phyloP scores from a whole-genome alignment of 257 asterid species.

The Solanum dulcamara region DNA sequence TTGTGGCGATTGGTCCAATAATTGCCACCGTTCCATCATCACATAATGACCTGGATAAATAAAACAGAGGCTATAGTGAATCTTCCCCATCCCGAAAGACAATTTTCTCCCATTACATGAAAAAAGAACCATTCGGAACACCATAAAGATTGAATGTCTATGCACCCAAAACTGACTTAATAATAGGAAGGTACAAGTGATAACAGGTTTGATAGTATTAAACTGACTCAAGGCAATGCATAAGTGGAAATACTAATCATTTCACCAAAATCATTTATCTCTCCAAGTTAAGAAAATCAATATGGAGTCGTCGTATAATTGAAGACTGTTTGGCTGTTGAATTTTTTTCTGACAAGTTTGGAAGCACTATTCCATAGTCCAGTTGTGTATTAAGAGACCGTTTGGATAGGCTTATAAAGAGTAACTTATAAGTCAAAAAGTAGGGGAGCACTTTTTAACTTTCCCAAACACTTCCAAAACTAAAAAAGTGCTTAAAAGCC shows the following conservation, averaged over 20 bases:
- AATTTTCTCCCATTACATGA: neutral
- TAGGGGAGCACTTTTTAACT: too few species aligned
- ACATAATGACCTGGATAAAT: slow-evolving; percentile 60
- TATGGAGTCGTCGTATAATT: neutral
- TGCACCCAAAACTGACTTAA: neutral
- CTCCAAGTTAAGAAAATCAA: neutral
- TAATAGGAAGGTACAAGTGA: neutral
- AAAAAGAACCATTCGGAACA: neutral
- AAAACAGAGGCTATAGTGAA: neutral
- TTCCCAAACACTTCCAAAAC: too few species aligned
- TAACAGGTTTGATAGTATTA: neutral
- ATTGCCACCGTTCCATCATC: slow-evolving; percentile 88
- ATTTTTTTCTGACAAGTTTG: neutral
- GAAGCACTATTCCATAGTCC: neutral
- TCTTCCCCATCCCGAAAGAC: neutral
- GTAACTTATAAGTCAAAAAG: too few species aligned
- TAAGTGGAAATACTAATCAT: neutral
- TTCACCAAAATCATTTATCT: neutral
- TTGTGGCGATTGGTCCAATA: slow-evolving; percentile 80
- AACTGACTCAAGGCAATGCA: neutral
- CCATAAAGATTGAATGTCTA: slow-evolving; percentile 1
- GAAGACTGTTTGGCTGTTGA: neutral
- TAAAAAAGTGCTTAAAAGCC: too few species aligned
- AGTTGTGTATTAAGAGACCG: neutral
- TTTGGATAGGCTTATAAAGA: too few species aligned